Conservation (phyloP, 208 protist genomes). For the Kentomonas sorsogonicus region DNA sequence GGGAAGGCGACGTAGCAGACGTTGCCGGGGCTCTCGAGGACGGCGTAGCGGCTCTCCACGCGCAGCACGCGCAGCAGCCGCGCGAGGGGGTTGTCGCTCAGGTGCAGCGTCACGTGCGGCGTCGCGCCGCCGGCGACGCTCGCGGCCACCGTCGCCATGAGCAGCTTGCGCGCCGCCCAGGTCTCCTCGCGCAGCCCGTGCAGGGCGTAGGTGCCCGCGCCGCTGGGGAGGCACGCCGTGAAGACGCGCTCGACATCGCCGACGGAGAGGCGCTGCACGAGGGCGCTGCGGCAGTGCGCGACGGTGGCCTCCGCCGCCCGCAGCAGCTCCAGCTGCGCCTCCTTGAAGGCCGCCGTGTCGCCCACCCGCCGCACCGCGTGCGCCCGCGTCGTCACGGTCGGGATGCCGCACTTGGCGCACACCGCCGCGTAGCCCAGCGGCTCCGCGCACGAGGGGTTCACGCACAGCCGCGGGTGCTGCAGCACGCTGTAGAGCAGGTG, state of each 20-base stretch:
- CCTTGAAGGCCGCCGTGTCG: neutral
- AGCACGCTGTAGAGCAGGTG: constrained; percentile 25
- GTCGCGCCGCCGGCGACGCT: constrained; percentile 22
- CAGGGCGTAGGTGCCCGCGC: constrained; percentile 15
- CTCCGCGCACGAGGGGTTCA: constrained; percentile 26
- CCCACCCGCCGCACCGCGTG: constrained; percentile 18
- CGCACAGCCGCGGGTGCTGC: constrained; percentile 28
- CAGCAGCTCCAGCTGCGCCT: constrained; percentile 15
- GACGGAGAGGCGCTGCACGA: constrained; percentile 2
- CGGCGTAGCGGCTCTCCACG: constrained; percentile 17
- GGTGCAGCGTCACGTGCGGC: constrained; percentile 28
- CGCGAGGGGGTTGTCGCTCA: constrained; percentile 27
- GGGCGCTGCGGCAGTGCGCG: constrained; percentile 8
- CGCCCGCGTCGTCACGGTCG: constrained; percentile 20
- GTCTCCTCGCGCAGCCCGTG: constrained; percentile 14
- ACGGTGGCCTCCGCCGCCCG: constrained; percentile 13
- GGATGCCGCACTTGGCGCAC: constrained; percentile 24
- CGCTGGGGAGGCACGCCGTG: constrained; percentile 18
- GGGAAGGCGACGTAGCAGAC: constrained; percentile 34
- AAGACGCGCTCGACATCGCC: constrained; percentile 25
- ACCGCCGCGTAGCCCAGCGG: constrained; percentile 16
- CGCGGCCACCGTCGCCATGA: constrained; percentile 20
- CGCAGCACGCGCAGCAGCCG: constrained; percentile 20
- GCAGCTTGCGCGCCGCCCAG: constrained; percentile 20
- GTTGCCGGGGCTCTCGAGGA: constrained; percentile 22